phyloP scores from a whole-genome alignment of 1,284 basidiomycete genomes.

The Microbotryum saponariae region DNA sequence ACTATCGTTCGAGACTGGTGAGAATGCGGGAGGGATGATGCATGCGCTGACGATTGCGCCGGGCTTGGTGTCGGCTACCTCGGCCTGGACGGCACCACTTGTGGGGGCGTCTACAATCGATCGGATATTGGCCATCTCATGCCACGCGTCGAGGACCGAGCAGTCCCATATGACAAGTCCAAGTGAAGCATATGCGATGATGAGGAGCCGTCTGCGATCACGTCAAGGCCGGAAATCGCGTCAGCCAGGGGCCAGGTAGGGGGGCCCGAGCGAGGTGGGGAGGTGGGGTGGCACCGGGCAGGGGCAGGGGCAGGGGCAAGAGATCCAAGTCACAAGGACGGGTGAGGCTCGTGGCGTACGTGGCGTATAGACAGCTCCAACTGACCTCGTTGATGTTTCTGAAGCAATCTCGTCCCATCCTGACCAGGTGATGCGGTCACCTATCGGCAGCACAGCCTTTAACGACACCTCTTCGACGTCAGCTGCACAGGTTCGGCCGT shows the following conservation, averaged over 20 bases:
- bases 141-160: slow-evolving; percentile 24
- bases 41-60: slow-evolving; percentile 4
- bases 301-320: not conserved
- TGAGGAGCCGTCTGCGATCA: slow-evolving; percentile 17
- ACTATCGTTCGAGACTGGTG: not conserved
- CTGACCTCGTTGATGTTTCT: no score
- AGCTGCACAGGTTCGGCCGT: not conserved
- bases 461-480: no score
- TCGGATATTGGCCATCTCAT: slow-evolving; percentile 19
- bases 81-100: not conserved
- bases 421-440: slow-evolving; percentile 5
- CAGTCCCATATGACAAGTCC: slow-evolving; percentile 23
- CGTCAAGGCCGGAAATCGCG: not conserved
- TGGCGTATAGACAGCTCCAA: not conserved
- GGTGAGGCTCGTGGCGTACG: no score
- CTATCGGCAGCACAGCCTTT: not conserved
- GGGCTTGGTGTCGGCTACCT: not conserved
- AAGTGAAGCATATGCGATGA: slow-evolving; percentile 13
- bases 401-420: slow-evolving; percentile 7
- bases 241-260: not conserved
- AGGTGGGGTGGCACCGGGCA: not conserved
- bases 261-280: not conserved
- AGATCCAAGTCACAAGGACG: not conserved
- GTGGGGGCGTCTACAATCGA: slow-evolving; percentile 7
- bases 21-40: slow-evolving; percentile 3